Conservation (phyloP, 129 eudicot genomes). For the Silybum marianum region DNA sequence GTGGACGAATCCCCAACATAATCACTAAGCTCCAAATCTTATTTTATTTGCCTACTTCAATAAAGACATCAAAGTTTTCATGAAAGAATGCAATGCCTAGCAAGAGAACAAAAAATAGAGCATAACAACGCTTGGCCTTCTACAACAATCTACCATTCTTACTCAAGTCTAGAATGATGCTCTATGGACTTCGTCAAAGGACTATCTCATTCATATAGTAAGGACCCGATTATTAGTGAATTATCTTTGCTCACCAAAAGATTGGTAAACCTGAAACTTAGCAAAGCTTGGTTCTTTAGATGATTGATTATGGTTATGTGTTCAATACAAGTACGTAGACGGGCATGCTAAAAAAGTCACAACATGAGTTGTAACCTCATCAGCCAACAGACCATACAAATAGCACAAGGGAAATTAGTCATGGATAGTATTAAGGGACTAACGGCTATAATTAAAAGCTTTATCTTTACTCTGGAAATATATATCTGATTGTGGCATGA, state of each 20-base stretch:
- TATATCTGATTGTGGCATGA: background rate
- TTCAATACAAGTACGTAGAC: background rate
- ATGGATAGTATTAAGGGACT: background rate
- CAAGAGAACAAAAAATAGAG: background rate
- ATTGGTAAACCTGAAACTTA: background rate
- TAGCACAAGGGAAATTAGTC: background rate
- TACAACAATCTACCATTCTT: too few species aligned
- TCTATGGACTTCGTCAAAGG: too few species aligned
- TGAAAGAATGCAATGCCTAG: background rate
- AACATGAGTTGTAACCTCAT: background rate
- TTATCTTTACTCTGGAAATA: too few species aligned
- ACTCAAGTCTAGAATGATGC: too few species aligned
- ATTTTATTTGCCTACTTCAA: background rate
- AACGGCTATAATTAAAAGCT: background rate
- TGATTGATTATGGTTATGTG: background rate
- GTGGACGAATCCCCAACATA: background rate
- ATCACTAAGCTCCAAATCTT: background rate
- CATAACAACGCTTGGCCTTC: background rate
- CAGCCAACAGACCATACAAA: background rate
- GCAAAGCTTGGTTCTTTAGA: background rate
- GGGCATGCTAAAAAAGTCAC: background rate
- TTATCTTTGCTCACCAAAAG: background rate
- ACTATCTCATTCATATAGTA: background rate
- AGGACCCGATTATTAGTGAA: background rate
- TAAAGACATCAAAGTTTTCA: background rate